Evolutionary conservation across 495 filamentous ascomycete species (phyloP).

Genomic region (Hypoxylon perforatum): DNA sequence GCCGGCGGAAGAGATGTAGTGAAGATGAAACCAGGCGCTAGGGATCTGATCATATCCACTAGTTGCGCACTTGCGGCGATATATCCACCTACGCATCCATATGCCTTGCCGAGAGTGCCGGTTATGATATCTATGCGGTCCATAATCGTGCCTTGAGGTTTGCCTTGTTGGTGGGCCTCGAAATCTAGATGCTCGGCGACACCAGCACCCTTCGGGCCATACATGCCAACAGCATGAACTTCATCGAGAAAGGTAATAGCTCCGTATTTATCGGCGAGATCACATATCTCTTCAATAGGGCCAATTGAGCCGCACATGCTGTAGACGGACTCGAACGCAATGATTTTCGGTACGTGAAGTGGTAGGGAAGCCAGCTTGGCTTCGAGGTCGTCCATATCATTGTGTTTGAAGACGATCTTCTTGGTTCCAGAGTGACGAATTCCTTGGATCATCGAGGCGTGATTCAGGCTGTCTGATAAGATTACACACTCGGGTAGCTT

Average conservation of each 20-base stretch:
- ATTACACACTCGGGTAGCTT: slow-evolving; percentile 97
- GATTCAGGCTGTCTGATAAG: slow-evolving; percentile 92
- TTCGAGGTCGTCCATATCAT: slow-evolving; percentile 90
- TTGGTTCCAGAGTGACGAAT: slow-evolving; percentile 96
- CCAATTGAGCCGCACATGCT: slow-evolving; percentile 99
- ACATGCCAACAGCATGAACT: slow-evolving; percentile 99
- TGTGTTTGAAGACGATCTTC: slow-evolving; percentile 99
- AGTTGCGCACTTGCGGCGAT: slow-evolving; percentile 90
- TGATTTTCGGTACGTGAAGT: slow-evolving; percentile 89
- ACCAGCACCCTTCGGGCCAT: slow-evolving; percentile 94
- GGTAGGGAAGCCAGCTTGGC: slow-evolving; percentile 89
- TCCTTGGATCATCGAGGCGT: slow-evolving; percentile 99
- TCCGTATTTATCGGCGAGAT: slow-evolving; percentile 96
- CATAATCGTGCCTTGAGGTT: slow-evolving; percentile 86
- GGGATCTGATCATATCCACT: slow-evolving; percentile 94
- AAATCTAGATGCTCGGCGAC: slow-evolving; percentile 98
- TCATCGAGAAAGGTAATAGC: slow-evolving; percentile 98
- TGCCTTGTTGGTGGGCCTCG: slow-evolving; percentile 74
- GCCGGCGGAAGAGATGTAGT: slow-evolving; percentile 96
- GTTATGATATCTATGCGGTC: slow-evolving; percentile 98
- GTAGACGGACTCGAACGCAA: slow-evolving; percentile 98
- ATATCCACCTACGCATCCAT: slow-evolving; percentile 97
- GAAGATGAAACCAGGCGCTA: slow-evolving; percentile 98
- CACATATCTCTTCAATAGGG: slow-evolving; percentile 94
- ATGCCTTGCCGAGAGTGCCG: slow-evolving; percentile 95